Conservation (phyloP, 805 yeast genomes). For the Vanderwaltozyma yarrowii region DNA sequence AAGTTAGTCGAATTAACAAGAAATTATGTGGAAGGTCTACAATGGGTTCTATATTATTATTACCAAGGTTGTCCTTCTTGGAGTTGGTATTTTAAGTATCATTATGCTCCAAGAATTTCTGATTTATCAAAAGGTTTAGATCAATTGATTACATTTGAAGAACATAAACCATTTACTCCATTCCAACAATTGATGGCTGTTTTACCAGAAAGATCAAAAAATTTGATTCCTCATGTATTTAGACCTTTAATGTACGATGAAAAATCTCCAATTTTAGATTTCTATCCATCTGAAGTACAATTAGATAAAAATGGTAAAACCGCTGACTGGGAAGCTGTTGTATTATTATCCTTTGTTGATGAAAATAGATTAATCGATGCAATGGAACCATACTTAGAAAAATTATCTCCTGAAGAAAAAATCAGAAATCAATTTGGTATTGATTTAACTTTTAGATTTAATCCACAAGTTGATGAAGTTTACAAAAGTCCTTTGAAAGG, state of each 20-base stretch:
- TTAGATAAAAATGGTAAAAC: slow-evolving; percentile 91
- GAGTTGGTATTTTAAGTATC: slow-evolving; percentile 89
- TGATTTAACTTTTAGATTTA: slow-evolving; percentile 57
- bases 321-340: slow-evolving; percentile 97
- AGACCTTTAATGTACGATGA: slow-evolving; percentile 80
- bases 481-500: slow-evolving; percentile 70
- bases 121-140: slow-evolving; percentile 70
- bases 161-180: slow-evolving; percentile 77
- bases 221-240: slow-evolving; percentile 66
- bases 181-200: slow-evolving; percentile 97
- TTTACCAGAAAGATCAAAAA: slow-evolving; percentile 81
- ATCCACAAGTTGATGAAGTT: slow-evolving; percentile 60
- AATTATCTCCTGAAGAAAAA: slow-evolving; percentile 59
- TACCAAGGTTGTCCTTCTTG: slow-evolving; percentile 88
- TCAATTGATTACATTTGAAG: slow-evolving; percentile 49
- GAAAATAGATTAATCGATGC: slow-evolving; percentile 63
- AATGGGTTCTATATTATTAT: slow-evolving; percentile 91
- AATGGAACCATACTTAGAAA: slow-evolving; percentile 53
- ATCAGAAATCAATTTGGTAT: slow-evolving; percentile 65
- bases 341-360: slow-evolving; percentile 84
- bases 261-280: slow-evolving; percentile 77
- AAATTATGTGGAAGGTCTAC: slow-evolving; percentile 87
- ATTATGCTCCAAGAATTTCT: slow-evolving; percentile 90
- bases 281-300: slow-evolving; percentile 81
- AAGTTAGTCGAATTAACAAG: slow-evolving; percentile 53